Evolutionary conservation across 495 filamentous ascomycete genomes (phyloP).

Genomic region (Chaetomium cochliodes): DNA sequence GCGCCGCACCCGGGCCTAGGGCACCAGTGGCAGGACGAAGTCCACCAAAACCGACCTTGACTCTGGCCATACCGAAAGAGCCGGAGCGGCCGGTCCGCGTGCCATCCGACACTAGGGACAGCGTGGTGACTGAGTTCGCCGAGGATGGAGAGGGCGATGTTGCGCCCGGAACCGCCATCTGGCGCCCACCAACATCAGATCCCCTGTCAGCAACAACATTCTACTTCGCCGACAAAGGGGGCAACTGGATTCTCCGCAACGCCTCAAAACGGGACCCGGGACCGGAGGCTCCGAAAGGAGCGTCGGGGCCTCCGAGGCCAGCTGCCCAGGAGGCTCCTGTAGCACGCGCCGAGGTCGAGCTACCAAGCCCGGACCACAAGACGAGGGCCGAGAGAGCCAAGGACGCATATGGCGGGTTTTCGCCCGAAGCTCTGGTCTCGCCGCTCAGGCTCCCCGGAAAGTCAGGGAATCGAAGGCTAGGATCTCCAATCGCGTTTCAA

Average conservation of each 20-base stretch:
- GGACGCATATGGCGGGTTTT: conserved; percentile 29
- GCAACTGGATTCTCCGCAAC: conserved; percentile 47
- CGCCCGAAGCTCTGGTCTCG: conserved; percentile 31
- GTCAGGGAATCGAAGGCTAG: conserved; percentile 21
- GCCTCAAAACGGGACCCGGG: conserved; percentile 18
- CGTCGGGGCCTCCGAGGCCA: conserved; percentile 22
- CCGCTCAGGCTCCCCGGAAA: conserved; percentile 30
- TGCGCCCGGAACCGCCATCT: conserved; percentile 35
- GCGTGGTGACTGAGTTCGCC: conserved; percentile 49
- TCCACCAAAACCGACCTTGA: conserved; percentile 37
- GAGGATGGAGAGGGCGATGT: conserved; percentile 45
- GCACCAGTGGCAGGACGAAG: conserved; percentile 24
- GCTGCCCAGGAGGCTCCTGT: conserved; percentile 19
- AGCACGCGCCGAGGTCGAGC: conserved; percentile 30
- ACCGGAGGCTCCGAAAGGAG: not conserved
- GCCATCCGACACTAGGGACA: conserved; percentile 34
- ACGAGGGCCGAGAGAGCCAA: conserved; percentile 42
- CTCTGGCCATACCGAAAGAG: conserved; percentile 35
- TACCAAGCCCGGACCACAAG: conserved; percentile 43
- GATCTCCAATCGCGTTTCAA: conserved; percentile 34
- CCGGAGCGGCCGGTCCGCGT: conserved; percentile 13
- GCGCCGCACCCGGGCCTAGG: conserved; percentile 22
- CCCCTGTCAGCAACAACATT: conserved; percentile 41
- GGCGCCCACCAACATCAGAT: conserved; percentile 43
- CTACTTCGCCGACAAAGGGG: conserved; percentile 46